Evolutionary conservation across 768 basidiomycete species (phyloP), one percentile per base, ranked within the genome.

Genomic region (Rhizopogon sp.): DNA sequence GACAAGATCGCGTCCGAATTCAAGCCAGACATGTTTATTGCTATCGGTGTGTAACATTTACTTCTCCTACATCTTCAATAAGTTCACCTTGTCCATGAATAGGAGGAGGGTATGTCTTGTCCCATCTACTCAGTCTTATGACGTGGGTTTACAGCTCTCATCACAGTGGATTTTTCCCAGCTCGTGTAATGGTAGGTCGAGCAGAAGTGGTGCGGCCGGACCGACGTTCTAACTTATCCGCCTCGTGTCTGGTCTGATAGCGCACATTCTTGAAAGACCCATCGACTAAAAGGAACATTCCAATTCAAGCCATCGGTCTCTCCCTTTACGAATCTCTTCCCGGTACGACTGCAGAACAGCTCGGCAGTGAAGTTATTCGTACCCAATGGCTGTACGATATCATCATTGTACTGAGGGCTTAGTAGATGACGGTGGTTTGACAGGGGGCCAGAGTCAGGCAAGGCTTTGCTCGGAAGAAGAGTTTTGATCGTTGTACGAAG

Each of bases 301-400:
- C 92, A 45, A 97, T 98, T 60, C 91, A 94, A 69, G 96, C 97
- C 5, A 98, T 99, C 60, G 95, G 97, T 2, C 82, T 99, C 33
- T 95, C 93, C 5, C 78, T 99, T 3, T 99, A 99, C 63, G 97
- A 99, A 68, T 83, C 89, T 28, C 77, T 98, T 16, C 85, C 85
- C 5, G 91, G 86, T 16, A 80, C 83, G 3, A 83, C 83, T 1
- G 83, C 71, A 29, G 84, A 93, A 61, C 81, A 86, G 67, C 79
- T 93, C 50, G 90, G 90, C 47, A 79, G 75, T 56, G 87, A 97
- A 68, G 92, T 99, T 59, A 76, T 97, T 62, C 82, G 95, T 53
- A 99, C 95, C 14, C 97, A 99, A 71, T 99, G 97, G 97, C 76
- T 98, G 89, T 90, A 69, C 67, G 87, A 74, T 17, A 20, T 47